Conservation (phyloP, 2,329 filamentous ascomycete genomes). For the Cordyceps pruinosa region DNA sequence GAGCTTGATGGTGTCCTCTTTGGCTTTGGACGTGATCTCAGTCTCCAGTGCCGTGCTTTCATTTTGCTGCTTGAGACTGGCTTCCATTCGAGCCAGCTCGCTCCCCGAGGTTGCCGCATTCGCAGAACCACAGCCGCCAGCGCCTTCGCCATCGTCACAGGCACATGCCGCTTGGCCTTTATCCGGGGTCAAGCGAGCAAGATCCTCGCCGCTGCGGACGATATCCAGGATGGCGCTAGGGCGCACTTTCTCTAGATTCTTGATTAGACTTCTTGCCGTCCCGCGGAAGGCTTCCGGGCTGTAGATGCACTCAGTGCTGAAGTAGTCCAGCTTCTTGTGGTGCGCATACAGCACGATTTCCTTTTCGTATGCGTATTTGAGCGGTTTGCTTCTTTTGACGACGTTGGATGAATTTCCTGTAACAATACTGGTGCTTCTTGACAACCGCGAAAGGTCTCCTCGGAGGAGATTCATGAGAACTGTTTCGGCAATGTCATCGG, state of each 20-base stretch:
- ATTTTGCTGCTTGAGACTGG: slow-evolving; percentile 24
- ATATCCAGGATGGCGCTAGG: slow-evolving; percentile 94
- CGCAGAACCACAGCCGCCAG: slow-evolving; percentile 63
- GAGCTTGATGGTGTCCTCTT: slow-evolving; percentile 27
- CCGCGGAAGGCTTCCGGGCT: slow-evolving; percentile 94
- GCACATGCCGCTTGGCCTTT: slow-evolving; percentile 29
- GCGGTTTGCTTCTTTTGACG: slow-evolving; percentile 89
- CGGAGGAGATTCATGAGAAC: slow-evolving; percentile 95
- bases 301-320: slow-evolving; percentile 97
- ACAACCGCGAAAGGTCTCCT: slow-evolving; percentile 80
- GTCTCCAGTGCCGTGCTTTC: slow-evolving; percentile 23
- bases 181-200: slow-evolving; percentile 64
- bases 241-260: slow-evolving; percentile 86
- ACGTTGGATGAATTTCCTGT: slow-evolving; percentile 72
- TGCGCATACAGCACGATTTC: slow-evolving; percentile 97
- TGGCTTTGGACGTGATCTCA: slow-evolving; percentile 24
- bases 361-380: slow-evolving; percentile 98
- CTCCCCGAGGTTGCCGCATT: slow-evolving; percentile 61
- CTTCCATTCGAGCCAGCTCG: slow-evolving; percentile 80
- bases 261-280: slow-evolving; percentile 84
- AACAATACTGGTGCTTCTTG: slow-evolving; percentile 83
- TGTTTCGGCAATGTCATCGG: slow-evolving; percentile 94
- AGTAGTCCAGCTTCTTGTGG: slow-evolving; percentile 95
- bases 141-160: slow-evolving; percentile 31
- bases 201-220: slow-evolving; percentile 90